Evolutionary conservation across 2,329 filamentous ascomycete species (phyloP), one percentile per base, ranked within the genome.

Genomic region (Clarireedia monteithiana): DNA sequence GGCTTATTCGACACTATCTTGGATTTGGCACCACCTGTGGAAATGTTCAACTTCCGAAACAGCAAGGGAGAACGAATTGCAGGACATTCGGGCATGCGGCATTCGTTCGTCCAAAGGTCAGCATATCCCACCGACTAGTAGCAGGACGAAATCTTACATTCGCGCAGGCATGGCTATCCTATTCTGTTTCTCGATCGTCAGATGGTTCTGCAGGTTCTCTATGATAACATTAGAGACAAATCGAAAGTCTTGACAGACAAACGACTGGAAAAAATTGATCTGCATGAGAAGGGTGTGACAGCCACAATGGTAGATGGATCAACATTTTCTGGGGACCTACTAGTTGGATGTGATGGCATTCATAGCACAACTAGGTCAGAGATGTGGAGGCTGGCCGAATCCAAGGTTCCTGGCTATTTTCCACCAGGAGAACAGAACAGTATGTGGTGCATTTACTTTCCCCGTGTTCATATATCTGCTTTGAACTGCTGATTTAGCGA

Each of bases 141-240:
- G 9, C 4, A 9, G 39, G 15, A 10, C 2, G 15, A 26, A 12
- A 36, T 44, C 48, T 38, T 40, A 15, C 26, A 30, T 10, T 27
- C 12, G 1, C 44, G 12, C 20, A 60, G 59, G 40, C 50, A 54
- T 45, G 59, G 57, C 20, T 59, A 60, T 55, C 49, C 45, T 1
- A 51, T 59, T 17, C 34, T 46, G 2, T 60, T 60, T 30, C 60
- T 75, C 4, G 71, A 74, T 53, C 65, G 73, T 0, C 68, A 72
- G 26, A 58, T 60, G 51, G 53, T 74, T 0, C 52, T 75, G 0
- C 59, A 69, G 44, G 56, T 67, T 0, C 55, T 76, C 0, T 72
- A 72, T 48, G 58, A 61, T 9, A 55, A 56, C 17, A 30, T 61
- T 6, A 27, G 10, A 6, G 52, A 60, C 30, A 51, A 55, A 46